These are phyloP conservation scores for Tetragonia tetragonoides DNA, from an alignment of 148 eudicot species.

Conservation along the genomic window DNA sequence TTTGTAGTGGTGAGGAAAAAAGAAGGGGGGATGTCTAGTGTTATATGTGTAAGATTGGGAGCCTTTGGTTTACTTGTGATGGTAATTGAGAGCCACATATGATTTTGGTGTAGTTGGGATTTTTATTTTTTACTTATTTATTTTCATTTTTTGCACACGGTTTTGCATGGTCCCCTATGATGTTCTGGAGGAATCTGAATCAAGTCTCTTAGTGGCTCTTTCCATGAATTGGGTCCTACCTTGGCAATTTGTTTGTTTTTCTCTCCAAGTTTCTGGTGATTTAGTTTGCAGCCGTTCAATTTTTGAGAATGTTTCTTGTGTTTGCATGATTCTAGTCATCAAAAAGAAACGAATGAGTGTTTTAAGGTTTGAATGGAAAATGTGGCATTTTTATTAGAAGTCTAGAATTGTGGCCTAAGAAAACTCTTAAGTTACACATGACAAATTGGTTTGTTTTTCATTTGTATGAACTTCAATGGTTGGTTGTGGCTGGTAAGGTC, in stretches of 20 bases:
- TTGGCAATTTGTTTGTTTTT: neutral
- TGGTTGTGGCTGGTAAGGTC: neutral
- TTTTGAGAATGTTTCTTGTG: slow-evolving; percentile 14
- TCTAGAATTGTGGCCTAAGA: slow-evolving; percentile 2
- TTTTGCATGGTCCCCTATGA: slow-evolving; percentile 17
- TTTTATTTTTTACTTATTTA: slow-evolving; percentile 2
- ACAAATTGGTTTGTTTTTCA: slow-evolving; percentile 11
- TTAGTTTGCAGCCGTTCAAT: neutral
- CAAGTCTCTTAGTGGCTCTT: slow-evolving; percentile 29
- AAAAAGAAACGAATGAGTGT: neutral
- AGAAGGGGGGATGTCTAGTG: neutral
- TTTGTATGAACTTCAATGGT: neutral
- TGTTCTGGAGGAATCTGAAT: slow-evolving; percentile 29
- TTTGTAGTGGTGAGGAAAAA: slow-evolving; percentile 14
- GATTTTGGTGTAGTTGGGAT: neutral
- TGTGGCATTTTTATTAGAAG: neutral
- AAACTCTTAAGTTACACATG: slow-evolving; percentile 8
- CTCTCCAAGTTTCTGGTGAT: neutral
- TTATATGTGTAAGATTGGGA: slow-evolving; percentile 28
- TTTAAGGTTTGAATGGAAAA: neutral
- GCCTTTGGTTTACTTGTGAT: slow-evolving; percentile 22
- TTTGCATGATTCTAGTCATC: neutral
- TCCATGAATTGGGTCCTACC: slow-evolving; percentile 25
- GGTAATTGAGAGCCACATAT: slow-evolving; percentile 21
- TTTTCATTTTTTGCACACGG: slow-evolving; percentile 6